phyloP scores from a whole-genome alignment of 208 protist species.

The Wallacemonas sp. region DNA sequence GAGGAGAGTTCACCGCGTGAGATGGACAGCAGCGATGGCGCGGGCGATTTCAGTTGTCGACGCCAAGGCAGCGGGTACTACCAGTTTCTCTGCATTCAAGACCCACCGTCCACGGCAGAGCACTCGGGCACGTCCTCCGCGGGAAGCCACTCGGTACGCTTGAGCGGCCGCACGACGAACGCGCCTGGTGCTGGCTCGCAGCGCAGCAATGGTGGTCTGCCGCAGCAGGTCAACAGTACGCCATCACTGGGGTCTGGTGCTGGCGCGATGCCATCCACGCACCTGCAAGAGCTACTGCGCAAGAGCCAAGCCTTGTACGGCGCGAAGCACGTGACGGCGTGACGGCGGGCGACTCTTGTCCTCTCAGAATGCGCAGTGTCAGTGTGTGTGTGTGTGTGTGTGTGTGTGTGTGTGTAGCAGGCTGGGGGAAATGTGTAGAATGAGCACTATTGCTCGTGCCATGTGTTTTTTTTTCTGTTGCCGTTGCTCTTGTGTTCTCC shows the following conservation, averaged over 20 bases:
- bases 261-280: not conserved
- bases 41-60: too few relatives aligned
- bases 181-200: too few relatives aligned
- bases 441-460: not conserved
- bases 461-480: not conserved
- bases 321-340: not conserved
- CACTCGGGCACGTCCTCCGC: too few relatives aligned
- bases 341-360: not conserved
- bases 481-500: slow-evolving; percentile 4
- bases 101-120: not conserved
- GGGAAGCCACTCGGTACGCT: too few relatives aligned
- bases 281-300: slow-evolving; percentile 20
- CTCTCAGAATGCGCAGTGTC: too few relatives aligned
- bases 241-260: not conserved
- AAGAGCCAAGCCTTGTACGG: slow-evolving; percentile 12
- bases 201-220: not conserved
- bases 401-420: too few relatives aligned
- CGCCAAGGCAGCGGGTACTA: slow-evolving; percentile 1
- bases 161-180: too few relatives aligned
- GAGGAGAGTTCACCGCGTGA: too few relatives aligned
- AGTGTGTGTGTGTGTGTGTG: too few relatives aligned
- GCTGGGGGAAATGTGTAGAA: too few relatives aligned
- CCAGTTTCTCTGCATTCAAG: not conserved
- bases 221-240: too few relatives aligned
- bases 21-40: too few relatives aligned